Evolutionary conservation across 2,329 filamentous ascomycete genomes (phyloP), one percentile per base, ranked within the genome.

Genomic region (Sporothrix phasma): DNA sequence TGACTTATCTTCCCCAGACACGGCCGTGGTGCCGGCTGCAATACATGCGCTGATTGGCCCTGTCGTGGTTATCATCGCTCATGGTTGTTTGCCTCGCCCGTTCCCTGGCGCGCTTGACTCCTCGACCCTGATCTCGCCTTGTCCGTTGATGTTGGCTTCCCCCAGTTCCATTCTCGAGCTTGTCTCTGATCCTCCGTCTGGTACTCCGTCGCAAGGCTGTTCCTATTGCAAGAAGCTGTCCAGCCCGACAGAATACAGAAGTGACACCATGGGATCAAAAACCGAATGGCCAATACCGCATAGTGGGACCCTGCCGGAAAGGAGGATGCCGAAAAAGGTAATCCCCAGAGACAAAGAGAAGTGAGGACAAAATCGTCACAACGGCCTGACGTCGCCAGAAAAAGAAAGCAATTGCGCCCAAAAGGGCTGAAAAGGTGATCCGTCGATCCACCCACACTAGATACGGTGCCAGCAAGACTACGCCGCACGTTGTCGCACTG

Each of bases 261-360:
- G 19, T 10, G 6, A 47, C 41, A 8, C 3, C 34, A 37, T 37
- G 34, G 34, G 34, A 43, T 1, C 11, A 41, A 3, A 13, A 37
- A 37, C 11, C 1, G 17, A 43, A n/a, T 19, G 17, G 26, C 13
- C 11, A 8, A 31, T n/a, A n/a, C n/a, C n/a, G n/a, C n/a, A 58
- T 15, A 58, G 34, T 43, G 53, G 54, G 7, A 43, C 54, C 2
- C 15, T 10, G 10, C 19, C 37, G 39, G 3, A 15, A 43, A 58
- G 54, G 54, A 43, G 37, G 22, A 34, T 43, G 37, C 54, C 54
- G 54, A 58, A 37, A 58, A 58, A 43, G 54, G 54, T 29, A 58
- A 58, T 11, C 15, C 37, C 19, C 39, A 43, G 22, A n/a, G 24
- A 58, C 54, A 58, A 58, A 58, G 54, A 58, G 24, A 43, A 56